These are phyloP conservation scores for Calonectria hawksworthii DNA, from an alignment of 2,329 filamentous ascomycete species.

Conservation along the genomic window DNA sequence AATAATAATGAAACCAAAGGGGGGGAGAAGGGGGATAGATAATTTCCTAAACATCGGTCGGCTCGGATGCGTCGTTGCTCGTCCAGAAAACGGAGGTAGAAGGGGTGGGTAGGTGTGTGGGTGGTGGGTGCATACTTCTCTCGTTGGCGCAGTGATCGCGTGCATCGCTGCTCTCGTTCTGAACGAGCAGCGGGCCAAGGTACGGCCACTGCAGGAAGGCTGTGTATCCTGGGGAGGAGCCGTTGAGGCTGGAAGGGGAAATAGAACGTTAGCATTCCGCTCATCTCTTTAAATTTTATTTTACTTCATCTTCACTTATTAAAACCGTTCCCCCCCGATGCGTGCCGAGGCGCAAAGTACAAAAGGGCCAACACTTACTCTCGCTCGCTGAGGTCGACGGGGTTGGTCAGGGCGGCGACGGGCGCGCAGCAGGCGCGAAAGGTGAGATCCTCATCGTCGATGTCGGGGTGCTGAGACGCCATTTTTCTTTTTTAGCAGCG, in stretches of 20 bases:
- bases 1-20: conserved; percentile 25
- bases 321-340: too few species aligned
- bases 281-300: neutral
- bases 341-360: too few species aligned
- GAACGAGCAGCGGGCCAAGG: conserved; percentile 78
- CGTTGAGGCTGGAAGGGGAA: neutral
- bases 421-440: conserved; percentile 56
- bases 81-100: conserved; percentile 42
- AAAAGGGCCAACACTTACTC: conserved; percentile 47
- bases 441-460: conserved; percentile 53
- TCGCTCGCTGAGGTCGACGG: conserved; percentile 61
- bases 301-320: neutral
- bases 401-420: conserved; percentile 54
- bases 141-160: conserved; percentile 86
- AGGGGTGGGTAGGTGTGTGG: conserved; percentile 21
- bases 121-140: conserved; percentile 63
- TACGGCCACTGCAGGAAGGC: conserved; percentile 73
- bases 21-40: neutral
- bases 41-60: conserved; percentile 34
- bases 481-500: conserved; percentile 32
- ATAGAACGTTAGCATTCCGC: neutral
- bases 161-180: conserved; percentile 81
- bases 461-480: conserved; percentile 28
- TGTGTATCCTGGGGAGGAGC: neutral
- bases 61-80: conserved; percentile 44